Conservation (phyloP, 1,284 basidiomycete genomes). For the Papiliotrema flavescens region DNA sequence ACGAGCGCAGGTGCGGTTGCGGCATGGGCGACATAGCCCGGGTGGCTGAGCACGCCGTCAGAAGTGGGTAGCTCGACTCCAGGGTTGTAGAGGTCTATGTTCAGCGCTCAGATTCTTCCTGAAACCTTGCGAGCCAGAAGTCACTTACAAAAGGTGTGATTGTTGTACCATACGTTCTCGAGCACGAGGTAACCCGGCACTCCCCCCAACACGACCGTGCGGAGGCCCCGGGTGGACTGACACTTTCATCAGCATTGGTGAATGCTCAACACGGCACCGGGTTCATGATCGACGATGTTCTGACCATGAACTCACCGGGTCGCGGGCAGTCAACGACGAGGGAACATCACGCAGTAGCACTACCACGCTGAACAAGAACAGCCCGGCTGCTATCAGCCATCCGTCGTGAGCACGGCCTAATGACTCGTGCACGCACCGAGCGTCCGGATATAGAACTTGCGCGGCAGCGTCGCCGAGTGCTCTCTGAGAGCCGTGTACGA, state of each 20-base stretch:
- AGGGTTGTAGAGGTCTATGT: neutral
- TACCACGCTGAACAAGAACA: too few relatives aligned
- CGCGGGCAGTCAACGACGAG: too few relatives aligned
- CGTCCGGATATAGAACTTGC: too few relatives aligned
- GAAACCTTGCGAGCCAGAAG: neutral
- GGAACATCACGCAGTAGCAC: too few relatives aligned
- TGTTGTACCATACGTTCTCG: slow-evolving; percentile 1
- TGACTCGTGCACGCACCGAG: too few relatives aligned
- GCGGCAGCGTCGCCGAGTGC: too few relatives aligned
- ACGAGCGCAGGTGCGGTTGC: neutral
- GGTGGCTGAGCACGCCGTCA: neutral
- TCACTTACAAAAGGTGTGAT: neutral
- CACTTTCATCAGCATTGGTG: neutral
- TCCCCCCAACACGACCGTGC: neutral
- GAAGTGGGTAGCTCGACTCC: neutral
- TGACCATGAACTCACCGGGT: too few relatives aligned
- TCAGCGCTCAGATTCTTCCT: neutral
- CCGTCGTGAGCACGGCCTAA: too few relatives aligned
- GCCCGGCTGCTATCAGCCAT: too few relatives aligned
- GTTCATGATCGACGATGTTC: too few relatives aligned
- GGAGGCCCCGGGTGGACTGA: neutral
- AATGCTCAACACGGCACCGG: too few relatives aligned
- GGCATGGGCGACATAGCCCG: neutral
- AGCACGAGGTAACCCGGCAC: neutral
- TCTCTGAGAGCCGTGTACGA: too few relatives aligned